These are phyloP conservation scores for Gastrolobium bilobum DNA, from an alignment of 306 rosid species.

Conservation along the genomic window DNA sequence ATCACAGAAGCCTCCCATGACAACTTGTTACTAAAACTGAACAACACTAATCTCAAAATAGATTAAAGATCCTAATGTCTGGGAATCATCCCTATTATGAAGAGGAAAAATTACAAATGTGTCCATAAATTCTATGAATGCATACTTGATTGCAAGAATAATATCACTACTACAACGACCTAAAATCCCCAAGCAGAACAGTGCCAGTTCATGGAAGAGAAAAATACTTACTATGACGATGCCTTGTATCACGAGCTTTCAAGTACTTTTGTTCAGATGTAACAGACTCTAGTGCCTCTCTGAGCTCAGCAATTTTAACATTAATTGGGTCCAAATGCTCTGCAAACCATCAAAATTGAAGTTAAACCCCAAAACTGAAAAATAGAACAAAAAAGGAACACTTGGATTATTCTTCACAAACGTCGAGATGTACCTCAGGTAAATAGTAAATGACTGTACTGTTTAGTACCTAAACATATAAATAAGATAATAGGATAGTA, in stretches of 20 bases:
- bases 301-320: constrained; percentile 97
- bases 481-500: constrained; percentile 12
- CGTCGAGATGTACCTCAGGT: neutral
- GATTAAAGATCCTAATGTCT: neutral
- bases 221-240: constrained; percentile 89
- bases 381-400: neutral
- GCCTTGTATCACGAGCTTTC: constrained; percentile 94
- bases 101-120: neutral
- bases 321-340: constrained; percentile 99
- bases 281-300: constrained; percentile 95
- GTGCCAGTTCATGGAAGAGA: constrained; percentile 10
- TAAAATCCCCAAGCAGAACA: constrained; percentile 8
- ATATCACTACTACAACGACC: constrained; percentile 24
- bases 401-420: constrained; percentile 26
- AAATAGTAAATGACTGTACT: neutral
- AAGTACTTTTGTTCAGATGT: constrained; percentile 93
- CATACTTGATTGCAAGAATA: constrained; percentile 19
- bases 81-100: neutral
- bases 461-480: constrained; percentile 20
- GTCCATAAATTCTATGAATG: neutral
- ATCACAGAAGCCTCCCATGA: neutral
- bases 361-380: neutral
- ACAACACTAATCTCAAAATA: neutral
- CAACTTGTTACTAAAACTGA: neutral
- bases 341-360: constrained; percentile 55